Conservation (phyloP, 208 protist genomes). For the Acanthamoeba royreba region DNA sequence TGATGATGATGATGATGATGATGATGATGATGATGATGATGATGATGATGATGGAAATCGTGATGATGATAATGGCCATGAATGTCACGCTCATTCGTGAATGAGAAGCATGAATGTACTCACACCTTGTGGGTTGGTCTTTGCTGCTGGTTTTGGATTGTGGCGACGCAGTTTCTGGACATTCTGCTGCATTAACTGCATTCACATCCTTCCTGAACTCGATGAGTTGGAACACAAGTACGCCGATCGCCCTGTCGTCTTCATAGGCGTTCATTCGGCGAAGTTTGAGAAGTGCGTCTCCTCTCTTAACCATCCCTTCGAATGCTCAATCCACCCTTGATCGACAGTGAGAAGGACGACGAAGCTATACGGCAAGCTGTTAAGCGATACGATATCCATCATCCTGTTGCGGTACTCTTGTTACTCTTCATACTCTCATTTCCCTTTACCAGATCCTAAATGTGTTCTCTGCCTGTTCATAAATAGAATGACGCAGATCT, state of each 20-base stretch:
- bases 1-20: too few relatives aligned
- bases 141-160: too few relatives aligned
- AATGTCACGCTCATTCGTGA: too few relatives aligned
- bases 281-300: neutral
- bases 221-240: constrained; percentile 1
- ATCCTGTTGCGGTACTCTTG: neutral
- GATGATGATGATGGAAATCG: too few relatives aligned
- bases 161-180: neutral
- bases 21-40: too few relatives aligned
- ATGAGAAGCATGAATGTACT: too few relatives aligned
- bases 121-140: too few relatives aligned
- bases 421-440: neutral
- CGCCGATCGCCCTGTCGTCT: neutral
- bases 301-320: neutral
- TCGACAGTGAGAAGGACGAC: neutral
- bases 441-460: neutral
- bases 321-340: neutral
- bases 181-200: constrained; percentile 22
- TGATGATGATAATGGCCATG: too few relatives aligned
- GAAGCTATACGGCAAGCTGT: neutral
- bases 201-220: neutral
- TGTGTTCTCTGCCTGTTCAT: neutral
- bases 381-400: neutral
- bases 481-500: neutral
- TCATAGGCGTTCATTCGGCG: neutral